A percentile compares a stretch with the other conserved stretches of the same genome.
Conservation (phyloP, 441 rosid species). For the Gossypium aridum region DNA sequence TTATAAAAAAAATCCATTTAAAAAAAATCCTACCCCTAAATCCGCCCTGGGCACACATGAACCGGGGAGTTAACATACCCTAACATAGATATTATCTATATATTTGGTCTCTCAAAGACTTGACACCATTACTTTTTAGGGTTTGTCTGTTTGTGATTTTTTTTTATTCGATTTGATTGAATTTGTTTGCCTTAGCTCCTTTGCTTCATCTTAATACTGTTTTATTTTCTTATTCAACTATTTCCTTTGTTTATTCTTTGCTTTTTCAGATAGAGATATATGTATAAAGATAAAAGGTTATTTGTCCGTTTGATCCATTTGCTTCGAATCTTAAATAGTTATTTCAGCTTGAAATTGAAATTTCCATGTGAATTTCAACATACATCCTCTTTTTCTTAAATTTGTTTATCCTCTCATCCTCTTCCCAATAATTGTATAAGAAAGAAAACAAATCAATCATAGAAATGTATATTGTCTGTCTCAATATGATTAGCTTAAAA, state of each 20-base stretch:
- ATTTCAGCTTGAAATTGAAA: too few relatives aligned
- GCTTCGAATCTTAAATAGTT: too few relatives aligned
- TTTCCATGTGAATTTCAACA: background rate
- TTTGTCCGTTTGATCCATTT: too few relatives aligned
- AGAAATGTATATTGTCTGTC: background rate
- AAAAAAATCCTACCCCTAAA: too few relatives aligned
- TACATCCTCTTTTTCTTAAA: background rate
- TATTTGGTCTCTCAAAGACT: conserved; percentile 37
- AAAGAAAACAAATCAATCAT: background rate
- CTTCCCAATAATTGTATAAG: background rate
- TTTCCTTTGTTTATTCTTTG: background rate
- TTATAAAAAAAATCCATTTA: too few relatives aligned
- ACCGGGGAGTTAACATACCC: conserved; percentile 22
- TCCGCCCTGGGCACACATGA: conserved; percentile 4
- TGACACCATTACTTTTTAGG: conserved; percentile 40
- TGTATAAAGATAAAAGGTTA: too few relatives aligned
- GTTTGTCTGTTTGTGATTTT: conserved; percentile 18
- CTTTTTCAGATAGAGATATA: background rate
- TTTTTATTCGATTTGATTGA: conserved; percentile 16
- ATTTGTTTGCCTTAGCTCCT: conserved; percentile 7
- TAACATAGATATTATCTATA: conserved; percentile 23
- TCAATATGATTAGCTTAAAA: background rate
- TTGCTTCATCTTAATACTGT: background rate
- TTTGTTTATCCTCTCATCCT: background rate
- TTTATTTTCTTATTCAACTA: background rate